These are phyloP conservation scores for Alternaria metachromatica DNA, from an alignment of 2,329 filamentous ascomycete species.

Conservation along the genomic window DNA sequence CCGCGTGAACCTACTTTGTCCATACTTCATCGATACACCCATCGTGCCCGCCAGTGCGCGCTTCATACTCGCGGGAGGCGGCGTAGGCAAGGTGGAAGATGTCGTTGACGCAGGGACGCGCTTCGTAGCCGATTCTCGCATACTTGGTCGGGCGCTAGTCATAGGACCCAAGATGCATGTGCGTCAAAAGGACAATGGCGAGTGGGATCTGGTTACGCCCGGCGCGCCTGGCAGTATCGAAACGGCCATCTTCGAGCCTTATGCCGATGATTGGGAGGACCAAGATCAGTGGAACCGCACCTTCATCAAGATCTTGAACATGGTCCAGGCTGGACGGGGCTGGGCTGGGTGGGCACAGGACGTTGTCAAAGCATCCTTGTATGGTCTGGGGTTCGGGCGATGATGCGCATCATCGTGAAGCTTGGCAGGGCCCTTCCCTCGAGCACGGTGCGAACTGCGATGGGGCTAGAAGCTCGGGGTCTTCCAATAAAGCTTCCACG, in stretches of 20 bases:
- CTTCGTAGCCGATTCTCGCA: conserved; percentile 64
- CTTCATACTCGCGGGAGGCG: conserved; percentile 63
- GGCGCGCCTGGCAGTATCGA: conserved; percentile 44
- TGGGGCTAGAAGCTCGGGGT: background rate
- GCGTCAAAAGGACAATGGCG: conserved; percentile 48
- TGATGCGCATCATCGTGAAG: background rate
- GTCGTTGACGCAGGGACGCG: conserved; percentile 70
- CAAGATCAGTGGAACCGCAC: conserved; percentile 63
- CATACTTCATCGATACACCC: conserved; percentile 71
- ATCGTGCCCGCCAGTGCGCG: conserved; percentile 59
- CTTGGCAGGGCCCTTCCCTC: background rate
- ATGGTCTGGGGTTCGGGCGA: conserved; percentile 28
- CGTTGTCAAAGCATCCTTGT: conserved; percentile 41
- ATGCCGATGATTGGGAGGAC: conserved; percentile 64
- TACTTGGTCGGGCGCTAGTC: conserved; percentile 64
- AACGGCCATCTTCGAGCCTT: conserved; percentile 65
- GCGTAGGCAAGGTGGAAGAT: conserved; percentile 61
- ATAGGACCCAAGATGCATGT: conserved; percentile 64
- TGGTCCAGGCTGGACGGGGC: conserved; percentile 57
- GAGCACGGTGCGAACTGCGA: background rate
- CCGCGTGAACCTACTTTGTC: conserved; percentile 70
- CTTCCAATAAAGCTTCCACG: background rate
- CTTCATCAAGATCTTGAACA: conserved; percentile 62
- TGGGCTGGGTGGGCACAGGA: conserved; percentile 61
- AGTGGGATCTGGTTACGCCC: conserved; percentile 38